Evolutionary conservation across 2,329 filamentous ascomycete species (phyloP), one percentile per base, ranked within the genome.

Genomic region (Acrodontium crateriforme): DNA sequence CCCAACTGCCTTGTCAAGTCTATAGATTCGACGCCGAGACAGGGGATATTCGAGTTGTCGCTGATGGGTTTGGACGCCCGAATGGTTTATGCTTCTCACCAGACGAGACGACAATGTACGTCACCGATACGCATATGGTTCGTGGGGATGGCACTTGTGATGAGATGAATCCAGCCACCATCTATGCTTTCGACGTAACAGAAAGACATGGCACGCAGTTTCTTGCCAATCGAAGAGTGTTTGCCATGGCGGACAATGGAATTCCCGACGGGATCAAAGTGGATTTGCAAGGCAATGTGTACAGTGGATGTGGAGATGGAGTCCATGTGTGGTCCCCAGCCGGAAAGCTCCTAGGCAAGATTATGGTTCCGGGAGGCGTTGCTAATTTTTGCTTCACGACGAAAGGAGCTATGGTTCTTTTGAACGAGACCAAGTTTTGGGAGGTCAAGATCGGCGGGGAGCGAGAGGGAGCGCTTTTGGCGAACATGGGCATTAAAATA

Each of bases 21-120:
- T 74, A 74, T 42, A 60, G 68, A 2, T 63, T 65, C 24, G 60
- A 68, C 24, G 59, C 62, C 1, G 40, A 35, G 1, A 71, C 62
- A 0, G 64, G 64, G 0, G 61, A 64, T 1, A 49, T 74, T 3
- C 58, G 60, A 2, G 63, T 65, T 0, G 69, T 70, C 3, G 70
- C 70, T 0, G 71, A 75, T 39, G 68, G 60, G 0, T 69, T 75
- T 29, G 55, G 44, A 0, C 53, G 62, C 18, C 67, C 67, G 0
- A 75, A 75, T 35, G 71, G 70, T 6, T 48, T 74, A 21, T 60
- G 59, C 1, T 74, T 74, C 41, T 67, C 64, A 0, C 69, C 67
- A 0, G 60, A 65, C 33, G 65, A 68, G 12, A 46, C 47, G 6
- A 52, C 60, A 13, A 52, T 64, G 2, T 75, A 75, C 32, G 50